Conservation (phyloP, 2,329 filamentous ascomycete genomes). For the Plectosphaerella sp. region DNA sequence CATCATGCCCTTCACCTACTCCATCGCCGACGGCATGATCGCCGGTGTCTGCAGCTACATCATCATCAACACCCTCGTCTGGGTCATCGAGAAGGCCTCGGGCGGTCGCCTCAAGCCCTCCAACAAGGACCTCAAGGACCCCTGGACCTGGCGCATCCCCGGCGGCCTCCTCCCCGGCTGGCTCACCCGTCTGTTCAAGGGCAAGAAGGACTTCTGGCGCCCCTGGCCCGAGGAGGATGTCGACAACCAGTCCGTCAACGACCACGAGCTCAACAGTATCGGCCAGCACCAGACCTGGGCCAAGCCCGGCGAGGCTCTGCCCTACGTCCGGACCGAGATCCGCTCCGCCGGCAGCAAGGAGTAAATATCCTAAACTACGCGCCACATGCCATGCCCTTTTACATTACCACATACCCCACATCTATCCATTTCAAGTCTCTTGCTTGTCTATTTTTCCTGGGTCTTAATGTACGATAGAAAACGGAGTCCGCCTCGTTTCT, state of each 20-base stretch:
- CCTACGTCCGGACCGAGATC: not conserved
- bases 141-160: constrained; percentile 73
- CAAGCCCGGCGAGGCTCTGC: not conserved
- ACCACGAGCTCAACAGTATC: constrained; percentile 1
- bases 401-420: too few species aligned
- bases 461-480: too few species aligned
- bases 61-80: constrained; percentile 67
- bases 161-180: constrained; percentile 74
- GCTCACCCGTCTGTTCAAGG: constrained; percentile 57
- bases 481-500: too few species aligned
- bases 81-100: constrained; percentile 61
- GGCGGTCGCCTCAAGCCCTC: constrained; percentile 68
- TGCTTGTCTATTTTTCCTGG: too few species aligned
- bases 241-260: constrained; percentile 11
- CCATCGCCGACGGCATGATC: constrained; percentile 84
- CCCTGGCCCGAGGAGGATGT: constrained; percentile 22
- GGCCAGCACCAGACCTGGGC: not conserved
- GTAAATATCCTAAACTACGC: too few species aligned
- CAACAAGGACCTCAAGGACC: constrained; percentile 73
- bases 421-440: too few species aligned
- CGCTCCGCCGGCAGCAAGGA: not conserved
- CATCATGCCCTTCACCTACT: constrained; percentile 88
- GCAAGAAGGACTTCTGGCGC: constrained; percentile 73
- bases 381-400: too few species aligned
- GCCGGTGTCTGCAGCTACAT: constrained; percentile 75